These are phyloP conservation scores for Tirmania nivea DNA, from an alignment of 495 filamentous ascomycete species.

Conservation along the genomic window DNA sequence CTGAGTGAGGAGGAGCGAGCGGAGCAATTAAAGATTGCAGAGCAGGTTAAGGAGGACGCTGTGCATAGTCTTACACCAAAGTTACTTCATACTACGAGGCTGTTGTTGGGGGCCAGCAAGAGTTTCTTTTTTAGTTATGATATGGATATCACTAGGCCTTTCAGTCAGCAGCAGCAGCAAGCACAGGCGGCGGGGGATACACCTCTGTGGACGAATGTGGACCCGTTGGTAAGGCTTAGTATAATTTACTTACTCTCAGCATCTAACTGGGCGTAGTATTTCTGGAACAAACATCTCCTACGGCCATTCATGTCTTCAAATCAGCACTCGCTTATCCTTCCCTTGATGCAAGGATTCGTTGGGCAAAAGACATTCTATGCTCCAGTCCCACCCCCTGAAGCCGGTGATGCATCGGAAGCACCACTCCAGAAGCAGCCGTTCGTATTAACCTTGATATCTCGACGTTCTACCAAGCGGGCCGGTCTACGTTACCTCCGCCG, in stretches of 20 bases:
- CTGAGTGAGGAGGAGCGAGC: slow-evolving; percentile 17
- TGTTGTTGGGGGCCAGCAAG: slow-evolving; percentile 51
- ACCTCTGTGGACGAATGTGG: slow-evolving; percentile 49
- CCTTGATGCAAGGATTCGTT: slow-evolving; percentile 85
- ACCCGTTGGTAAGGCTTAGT: slow-evolving; percentile 37
- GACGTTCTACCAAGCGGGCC: slow-evolving; percentile 60
- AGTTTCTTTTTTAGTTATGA: slow-evolving; percentile 93
- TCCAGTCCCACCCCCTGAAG: slow-evolving; percentile 4
- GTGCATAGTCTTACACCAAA: slow-evolving; percentile 49
- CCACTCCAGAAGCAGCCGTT: slow-evolving; percentile 24
- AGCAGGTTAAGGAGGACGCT: slow-evolving; percentile 18
- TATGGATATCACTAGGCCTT: slow-evolving; percentile 56
- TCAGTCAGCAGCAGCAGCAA: slow-evolving; percentile 13
- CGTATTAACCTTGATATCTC: slow-evolving; percentile 67
- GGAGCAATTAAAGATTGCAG: slow-evolving; percentile 14
- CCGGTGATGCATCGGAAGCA: slow-evolving; percentile 12
- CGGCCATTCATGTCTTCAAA: slow-evolving; percentile 50
- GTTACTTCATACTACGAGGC: slow-evolving; percentile 55
- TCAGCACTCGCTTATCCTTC: slow-evolving; percentile 45
- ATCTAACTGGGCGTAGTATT: slow-evolving; percentile 35
- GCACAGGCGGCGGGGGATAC: slow-evolving; percentile 10
- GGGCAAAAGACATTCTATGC: slow-evolving; percentile 59
- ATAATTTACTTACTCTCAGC: background rate
- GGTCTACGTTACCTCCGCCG: slow-evolving; percentile 81
- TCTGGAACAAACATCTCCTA: slow-evolving; percentile 71